Evolutionary conservation across 768 basidiomycete species (phyloP).

Genomic region (Phanerochaete sordida): DNA sequence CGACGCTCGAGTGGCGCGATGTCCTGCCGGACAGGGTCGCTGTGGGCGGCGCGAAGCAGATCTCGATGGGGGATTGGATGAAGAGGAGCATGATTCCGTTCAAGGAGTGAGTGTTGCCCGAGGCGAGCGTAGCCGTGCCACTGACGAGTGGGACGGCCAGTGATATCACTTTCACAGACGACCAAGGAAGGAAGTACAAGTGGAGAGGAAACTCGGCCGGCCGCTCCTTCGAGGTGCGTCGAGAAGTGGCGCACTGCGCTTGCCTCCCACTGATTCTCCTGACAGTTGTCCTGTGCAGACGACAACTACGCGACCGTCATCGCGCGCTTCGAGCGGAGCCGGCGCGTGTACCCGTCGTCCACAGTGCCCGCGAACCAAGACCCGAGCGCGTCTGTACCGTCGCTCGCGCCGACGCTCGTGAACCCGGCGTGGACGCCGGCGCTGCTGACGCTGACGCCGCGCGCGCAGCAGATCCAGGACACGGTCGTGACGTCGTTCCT

Average conservation of each 20-base stretch:
- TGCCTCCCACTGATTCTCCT: not conserved
- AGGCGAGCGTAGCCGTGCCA: not conserved
- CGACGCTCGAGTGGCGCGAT: constrained; percentile 37
- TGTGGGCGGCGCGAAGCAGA: constrained; percentile 26
- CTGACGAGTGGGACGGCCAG: constrained; percentile 21
- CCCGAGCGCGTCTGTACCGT: not conserved
- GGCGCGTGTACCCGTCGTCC: not conserved
- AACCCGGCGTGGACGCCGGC: constrained; percentile 26
- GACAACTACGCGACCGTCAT: not conserved
- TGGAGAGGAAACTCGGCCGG: constrained; percentile 41
- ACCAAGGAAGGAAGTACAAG: constrained; percentile 32
- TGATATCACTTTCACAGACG: constrained; percentile 34
- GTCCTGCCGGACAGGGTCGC: constrained; percentile 35
- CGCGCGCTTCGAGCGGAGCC: not conserved
- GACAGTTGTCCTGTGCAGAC: not conserved
- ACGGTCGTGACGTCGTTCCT: constrained; percentile 37
- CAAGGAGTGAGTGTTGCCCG: constrained; percentile 30
- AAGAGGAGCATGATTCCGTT: constrained; percentile 37
- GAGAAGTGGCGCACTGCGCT: too few species aligned
- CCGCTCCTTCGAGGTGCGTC: constrained; percentile 31
- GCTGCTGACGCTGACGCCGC: constrained; percentile 27
- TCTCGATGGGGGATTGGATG: constrained; percentile 34
- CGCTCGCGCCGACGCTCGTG: constrained; percentile 4
- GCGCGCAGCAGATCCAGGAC: constrained; percentile 33
- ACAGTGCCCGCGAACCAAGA: not conserved